phyloP scores from a whole-genome alignment of 192 early-diverging fungal genomes.

The Umbelopsis ramanniana region DNA sequence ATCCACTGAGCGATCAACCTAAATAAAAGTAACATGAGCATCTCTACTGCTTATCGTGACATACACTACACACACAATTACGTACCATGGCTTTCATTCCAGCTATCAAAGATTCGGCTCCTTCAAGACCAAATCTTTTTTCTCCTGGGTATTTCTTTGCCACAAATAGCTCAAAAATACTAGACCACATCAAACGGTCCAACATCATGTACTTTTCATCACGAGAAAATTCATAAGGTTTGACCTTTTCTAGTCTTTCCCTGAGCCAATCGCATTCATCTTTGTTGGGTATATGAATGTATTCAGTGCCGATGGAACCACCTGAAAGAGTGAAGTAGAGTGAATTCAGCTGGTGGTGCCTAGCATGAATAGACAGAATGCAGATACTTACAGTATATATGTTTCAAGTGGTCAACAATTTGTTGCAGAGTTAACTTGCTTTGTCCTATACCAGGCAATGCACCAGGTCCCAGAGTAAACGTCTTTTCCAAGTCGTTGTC shows the following conservation, averaged over 20 bases:
- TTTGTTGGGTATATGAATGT: slow-evolving; percentile 97
- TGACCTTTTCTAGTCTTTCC: slow-evolving; percentile 85
- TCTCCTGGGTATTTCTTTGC: slow-evolving; percentile 95
- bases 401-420: slow-evolving; percentile 81
- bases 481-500: slow-evolving; percentile 90
- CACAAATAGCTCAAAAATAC: slow-evolving; percentile 95
- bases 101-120: slow-evolving; percentile 95
- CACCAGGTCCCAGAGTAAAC: slow-evolving; percentile 93
- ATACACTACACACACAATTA: too few relatives aligned
- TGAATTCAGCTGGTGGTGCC: background rate
- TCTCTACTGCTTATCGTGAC: slow-evolving; percentile 2
- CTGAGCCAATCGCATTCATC: slow-evolving; percentile 97
- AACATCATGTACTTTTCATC: slow-evolving; percentile 92
- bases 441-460: slow-evolving; percentile 83
- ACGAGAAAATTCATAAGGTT: slow-evolving; percentile 85
- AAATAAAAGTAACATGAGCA: background rate
- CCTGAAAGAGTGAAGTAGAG: slow-evolving; percentile 41
- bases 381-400: slow-evolving; percentile 79
- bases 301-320: slow-evolving; percentile 93
- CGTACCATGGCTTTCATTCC: slow-evolving; percentile 94
- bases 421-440: slow-evolving; percentile 86
- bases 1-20: slow-evolving; percentile 97
- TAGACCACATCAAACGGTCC: slow-evolving; percentile 96
- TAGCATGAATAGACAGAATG: background rate
- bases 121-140: slow-evolving; percentile 98